phyloP scores from a whole-genome alignment of 768 basidiomycete genomes.

The Coprinopsis marcescibilis region DNA sequence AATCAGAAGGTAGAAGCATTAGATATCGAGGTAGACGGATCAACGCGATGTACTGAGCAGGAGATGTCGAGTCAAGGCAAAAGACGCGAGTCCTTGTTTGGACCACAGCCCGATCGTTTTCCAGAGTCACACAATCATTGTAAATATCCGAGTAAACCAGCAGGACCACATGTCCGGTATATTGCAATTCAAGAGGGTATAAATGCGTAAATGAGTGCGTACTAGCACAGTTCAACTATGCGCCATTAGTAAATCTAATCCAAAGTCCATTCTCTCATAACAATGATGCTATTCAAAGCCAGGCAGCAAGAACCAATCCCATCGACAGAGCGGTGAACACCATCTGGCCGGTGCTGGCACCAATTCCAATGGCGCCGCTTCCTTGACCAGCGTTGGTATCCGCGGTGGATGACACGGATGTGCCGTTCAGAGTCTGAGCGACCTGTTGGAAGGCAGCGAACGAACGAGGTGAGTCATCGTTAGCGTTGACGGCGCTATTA shows the following conservation, averaged over 20 bases:
- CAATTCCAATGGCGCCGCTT: slow-evolving; percentile 27
- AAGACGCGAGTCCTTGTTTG: not conserved
- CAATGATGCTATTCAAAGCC: slow-evolving; percentile 23
- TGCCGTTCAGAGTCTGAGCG: slow-evolving; percentile 50
- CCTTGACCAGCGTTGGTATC: slow-evolving; percentile 22
- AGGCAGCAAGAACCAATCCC: slow-evolving; percentile 25
- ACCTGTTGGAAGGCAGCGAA: slow-evolving; percentile 53
- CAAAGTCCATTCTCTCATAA: not conserved
- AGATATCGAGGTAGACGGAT: not conserved
- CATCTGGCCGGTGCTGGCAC: slow-evolving; percentile 19
- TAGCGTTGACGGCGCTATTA: slow-evolving; percentile 50
- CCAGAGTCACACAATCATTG: not conserved
- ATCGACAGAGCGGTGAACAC: slow-evolving; percentile 20
- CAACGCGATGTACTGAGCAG: not conserved
- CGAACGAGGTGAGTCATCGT: slow-evolving; percentile 41
- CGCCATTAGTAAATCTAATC: not conserved
- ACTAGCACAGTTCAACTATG: slow-evolving; percentile 4
- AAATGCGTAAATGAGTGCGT: not conserved
- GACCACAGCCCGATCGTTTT: not conserved
- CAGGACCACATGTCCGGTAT: no score
- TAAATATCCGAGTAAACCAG: not conserved
- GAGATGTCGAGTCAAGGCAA: not conserved
- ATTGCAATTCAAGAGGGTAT: not conserved
- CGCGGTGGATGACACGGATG: slow-evolving; percentile 29
- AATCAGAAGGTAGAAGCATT: slow-evolving; percentile 1